Evolutionary conservation across 2,329 filamentous ascomycete genomes (phyloP), one percentile per base, ranked within the genome.

Genomic region (Zymoseptoria pseudotritici): DNA sequence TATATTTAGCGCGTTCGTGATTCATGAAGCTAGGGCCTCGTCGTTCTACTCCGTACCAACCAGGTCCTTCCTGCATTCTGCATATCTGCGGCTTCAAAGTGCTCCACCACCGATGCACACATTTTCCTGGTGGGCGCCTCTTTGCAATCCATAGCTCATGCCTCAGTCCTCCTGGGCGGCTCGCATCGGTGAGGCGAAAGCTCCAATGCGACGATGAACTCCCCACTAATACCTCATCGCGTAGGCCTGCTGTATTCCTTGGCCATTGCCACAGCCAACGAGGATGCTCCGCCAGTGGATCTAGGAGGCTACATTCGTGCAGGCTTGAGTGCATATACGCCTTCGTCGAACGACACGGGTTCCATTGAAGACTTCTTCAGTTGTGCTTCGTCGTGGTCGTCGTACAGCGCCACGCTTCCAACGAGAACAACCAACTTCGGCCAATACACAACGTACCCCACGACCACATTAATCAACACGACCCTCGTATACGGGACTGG

Each of bases 401-500:
- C 52, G 26, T 53, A 53, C 52, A 53, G n/a, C 22, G 29, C 13
- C 13, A 46, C 36, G 11, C 36, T 53, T 29, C 22, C n/a, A 4
- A n/a, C 52, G 21, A 53, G 21, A 11, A 29, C 52, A 10, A 61
- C 50, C 17, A 26, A 59, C 4, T 26, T 53, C 19, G 31, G 7
- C 22, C 29, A n/a, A 19, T 22, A 36, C 36, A 21, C 42, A 11
- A 54, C 42, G 11, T 50, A 29, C n/a, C 31, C 36, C 4, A 52
- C 58, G n/a, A 60, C 56, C 31, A 58, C 31, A 19, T 51, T 51
- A 17, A 24, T 57, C 24, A 55, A 57, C 46, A 59, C 58, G 11
- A 46, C 55, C 7, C 22, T 65, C 7, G 59, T 60, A 1, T 65
- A 63, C 53, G 65, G 65, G n/a, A 63, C 57, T 17, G 65, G 58